Percentiles rank a stretch among this genome's conserved stretches.
These are phyloP conservation scores for Podochytrium sp. DNA, from an alignment of 192 early-diverging fungal species.

Conservation along the genomic window DNA sequence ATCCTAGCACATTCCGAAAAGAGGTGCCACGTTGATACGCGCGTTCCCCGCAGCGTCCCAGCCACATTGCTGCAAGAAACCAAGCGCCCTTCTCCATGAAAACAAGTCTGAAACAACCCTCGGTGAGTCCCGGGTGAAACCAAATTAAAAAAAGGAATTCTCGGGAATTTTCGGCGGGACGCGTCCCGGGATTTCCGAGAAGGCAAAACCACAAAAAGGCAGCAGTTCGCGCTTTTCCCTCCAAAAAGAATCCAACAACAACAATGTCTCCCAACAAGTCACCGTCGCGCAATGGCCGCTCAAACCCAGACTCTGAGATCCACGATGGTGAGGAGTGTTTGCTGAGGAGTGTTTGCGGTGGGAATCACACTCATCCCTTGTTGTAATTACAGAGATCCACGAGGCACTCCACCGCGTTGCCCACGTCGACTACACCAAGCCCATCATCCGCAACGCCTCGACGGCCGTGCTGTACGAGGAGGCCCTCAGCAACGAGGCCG, in stretches of 20 bases:
- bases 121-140: constrained; percentile 28
- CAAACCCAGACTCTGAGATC: constrained; percentile 8
- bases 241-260: background rate
- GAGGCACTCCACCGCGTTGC: constrained; percentile 71
- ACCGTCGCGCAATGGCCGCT: background rate
- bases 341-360: no score
- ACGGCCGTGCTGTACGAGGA: constrained; percentile 85
- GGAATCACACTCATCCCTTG: background rate
- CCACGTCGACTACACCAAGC: constrained; percentile 79
- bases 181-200: background rate
- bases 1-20: no score
- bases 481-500: constrained; percentile 81
- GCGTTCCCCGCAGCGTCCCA: no score
- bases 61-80: no score
- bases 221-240: background rate
- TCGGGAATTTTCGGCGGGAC: background rate
- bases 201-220: background rate
- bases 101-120: no score
- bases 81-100: no score
- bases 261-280: background rate
- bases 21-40: no score
- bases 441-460: constrained; percentile 77
- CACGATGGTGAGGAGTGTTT: background rate
- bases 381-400: constrained; percentile 49
- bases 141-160: background rate